Evolutionary conservation across 2,329 filamentous ascomycete species (phyloP), one percentile per base, ranked within the genome.

Genomic region (Calonectria leucothoes): DNA sequence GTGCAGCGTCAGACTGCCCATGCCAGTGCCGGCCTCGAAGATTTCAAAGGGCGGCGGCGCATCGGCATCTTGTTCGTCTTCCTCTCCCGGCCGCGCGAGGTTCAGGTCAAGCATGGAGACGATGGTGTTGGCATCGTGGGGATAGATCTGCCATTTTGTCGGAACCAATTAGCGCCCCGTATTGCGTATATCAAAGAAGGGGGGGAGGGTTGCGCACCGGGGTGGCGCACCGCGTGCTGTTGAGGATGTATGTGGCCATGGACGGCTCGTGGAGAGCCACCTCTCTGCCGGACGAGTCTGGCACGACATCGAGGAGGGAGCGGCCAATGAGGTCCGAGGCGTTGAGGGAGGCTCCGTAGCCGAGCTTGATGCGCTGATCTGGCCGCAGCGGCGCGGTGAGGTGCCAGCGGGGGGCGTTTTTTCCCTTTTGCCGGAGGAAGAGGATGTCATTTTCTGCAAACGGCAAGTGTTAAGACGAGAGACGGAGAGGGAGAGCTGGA

Each of bases 11-110:
- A 97, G 84, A 39, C 93, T 92, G 71, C 94, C 95, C 87, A 96
- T 94, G n/a, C 94, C 95, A 4, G 94, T 97, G 20, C 95, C 94
- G 59, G 94, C 94, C 84, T 97, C 95, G 66, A 97, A 92, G 55
- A 97, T 94, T 81, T 96, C 93, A 15, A 96, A 83, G 0, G 88
- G 90, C 11, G 86, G 90, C 11, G 86, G 83, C 17, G 83, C 78
- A 15, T 84, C 82, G 7, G 84, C 82, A 17, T 79, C 78, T 14
- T 49, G 35, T 7, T 79, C 72, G 25, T 82, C 82, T 29, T 84
- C 81, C 73, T 84, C 80, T 45, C 79, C 76, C 35, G 85, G 78
- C 79, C 85, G 82, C 3, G 86, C 81, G 35, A 91, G 89, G 81
- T 96, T 92, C 55, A 97, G 87, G 82, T 97, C 94, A 27, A 97